These are phyloP conservation scores for Mycosarcoma mackinlayi DNA, from an alignment of 1,284 basidiomycete genomes.

Conservation along the genomic window DNA sequence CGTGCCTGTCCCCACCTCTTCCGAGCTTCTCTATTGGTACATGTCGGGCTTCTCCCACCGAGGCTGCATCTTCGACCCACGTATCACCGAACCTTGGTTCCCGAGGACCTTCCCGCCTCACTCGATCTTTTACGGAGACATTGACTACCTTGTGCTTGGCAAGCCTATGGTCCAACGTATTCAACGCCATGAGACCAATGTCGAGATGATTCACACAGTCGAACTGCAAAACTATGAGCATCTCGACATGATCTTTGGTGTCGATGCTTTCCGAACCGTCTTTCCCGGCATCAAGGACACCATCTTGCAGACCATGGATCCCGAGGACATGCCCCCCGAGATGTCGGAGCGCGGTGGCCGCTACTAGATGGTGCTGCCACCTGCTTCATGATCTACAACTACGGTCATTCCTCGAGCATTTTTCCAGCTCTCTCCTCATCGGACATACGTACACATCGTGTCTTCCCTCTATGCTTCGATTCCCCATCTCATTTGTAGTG, in stretches of 20 bases:
- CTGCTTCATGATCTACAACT: background rate
- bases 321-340: conserved; percentile 43
- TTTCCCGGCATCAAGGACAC: conserved; percentile 66
- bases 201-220: conserved; percentile 66
- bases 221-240: conserved; percentile 67
- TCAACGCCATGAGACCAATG: conserved; percentile 60
- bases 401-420: conserved; percentile 12
- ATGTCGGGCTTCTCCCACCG: conserved; percentile 64
- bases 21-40: conserved; percentile 67
- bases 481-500: background rate
- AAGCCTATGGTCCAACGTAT: conserved; percentile 65
- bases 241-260: conserved; percentile 65
- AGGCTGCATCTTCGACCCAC: conserved; percentile 68
- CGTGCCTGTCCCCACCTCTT: conserved; percentile 60
- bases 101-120: conserved; percentile 64
- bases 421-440: background rate
- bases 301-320: conserved; percentile 60
- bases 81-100: conserved; percentile 65
- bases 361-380: background rate
- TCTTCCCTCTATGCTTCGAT: background rate
- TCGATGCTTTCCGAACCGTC: conserved; percentile 61
- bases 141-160: conserved; percentile 65
- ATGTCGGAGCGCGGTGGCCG: conserved; percentile 33
- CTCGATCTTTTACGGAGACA: conserved; percentile 63
- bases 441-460: background rate